Evolutionary conservation across 345 rosid genomes (phyloP).

Genomic region (Pistacia vera): DNA sequence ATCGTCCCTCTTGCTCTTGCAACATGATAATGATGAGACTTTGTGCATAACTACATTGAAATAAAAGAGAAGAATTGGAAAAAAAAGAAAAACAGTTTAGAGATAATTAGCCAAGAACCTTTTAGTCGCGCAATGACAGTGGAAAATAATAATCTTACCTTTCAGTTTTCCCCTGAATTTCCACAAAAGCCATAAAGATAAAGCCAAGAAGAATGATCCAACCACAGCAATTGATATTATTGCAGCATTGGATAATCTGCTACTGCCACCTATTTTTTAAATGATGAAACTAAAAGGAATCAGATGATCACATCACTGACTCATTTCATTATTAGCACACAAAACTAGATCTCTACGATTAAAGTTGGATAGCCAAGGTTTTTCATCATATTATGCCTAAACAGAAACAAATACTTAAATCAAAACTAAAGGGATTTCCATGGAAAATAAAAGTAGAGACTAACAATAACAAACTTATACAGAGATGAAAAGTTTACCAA

Average conservation of each 20-base stretch:
- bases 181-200: constrained; percentile 45
- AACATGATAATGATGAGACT: constrained; percentile 30
- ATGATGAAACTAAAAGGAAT: not conserved
- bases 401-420: not conserved
- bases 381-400: too few relatives aligned
- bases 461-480: not conserved
- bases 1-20: constrained; percentile 27
- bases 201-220: constrained; percentile 39
- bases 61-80: not conserved
- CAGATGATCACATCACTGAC: not conserved
- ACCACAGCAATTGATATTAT: constrained; percentile 41
- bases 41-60: constrained; percentile 22
- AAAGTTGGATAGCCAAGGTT: too few relatives aligned
- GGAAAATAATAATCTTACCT: constrained; percentile 37
- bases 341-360: not conserved
- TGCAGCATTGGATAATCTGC: constrained; percentile 34
- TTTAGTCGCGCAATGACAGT: not conserved
- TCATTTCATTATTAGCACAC: too few relatives aligned
- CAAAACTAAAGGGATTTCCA: not conserved
- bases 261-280: constrained; percentile 37
- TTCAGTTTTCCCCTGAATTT: constrained; percentile 38
- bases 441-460: constrained; percentile 3
- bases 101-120: not conserved
- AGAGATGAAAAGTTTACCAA: constrained; percentile 32
- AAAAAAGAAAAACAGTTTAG: not conserved